A percentile compares a stretch with the other conserved stretches of the same genome.
These are phyloP conservation scores for Carpinus fangiana DNA, from an alignment of 306 rosid genomes.

Conservation along the genomic window DNA sequence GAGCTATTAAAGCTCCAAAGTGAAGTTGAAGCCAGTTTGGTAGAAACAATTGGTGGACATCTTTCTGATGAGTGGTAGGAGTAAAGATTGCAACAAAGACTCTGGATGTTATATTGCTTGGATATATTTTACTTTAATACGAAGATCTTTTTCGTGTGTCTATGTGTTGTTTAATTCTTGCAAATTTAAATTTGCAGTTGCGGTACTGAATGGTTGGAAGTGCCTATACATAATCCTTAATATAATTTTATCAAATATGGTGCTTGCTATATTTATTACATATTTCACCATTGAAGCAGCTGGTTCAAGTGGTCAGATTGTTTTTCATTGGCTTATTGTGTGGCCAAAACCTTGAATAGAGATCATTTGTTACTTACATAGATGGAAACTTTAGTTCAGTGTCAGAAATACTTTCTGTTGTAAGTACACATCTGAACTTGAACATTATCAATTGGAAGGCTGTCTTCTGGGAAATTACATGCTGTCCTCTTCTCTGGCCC, in stretches of 20 bases:
- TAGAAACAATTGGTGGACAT: constrained; percentile 20
- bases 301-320: not conserved
- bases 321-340: not conserved
- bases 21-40: constrained; percentile 14
- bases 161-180: constrained; percentile 5
- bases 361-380: not conserved
- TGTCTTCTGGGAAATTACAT: constrained; percentile 60
- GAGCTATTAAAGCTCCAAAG: constrained; percentile 19
- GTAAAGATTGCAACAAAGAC: constrained; percentile 23
- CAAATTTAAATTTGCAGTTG: not conserved
- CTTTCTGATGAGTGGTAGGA: constrained; percentile 7
- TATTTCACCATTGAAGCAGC: not conserved
- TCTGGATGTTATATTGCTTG: constrained; percentile 30
- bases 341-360: not conserved
- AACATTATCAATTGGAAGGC: constrained; percentile 47
- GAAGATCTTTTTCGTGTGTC: constrained; percentile 6
- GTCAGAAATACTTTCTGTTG: constrained; percentile 35
- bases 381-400: not conserved
- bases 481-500: constrained; percentile 32
- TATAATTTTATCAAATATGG: not conserved
- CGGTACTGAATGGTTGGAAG: not conserved
- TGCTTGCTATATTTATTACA: not conserved
- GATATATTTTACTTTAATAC: constrained; percentile 13
- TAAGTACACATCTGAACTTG: constrained; percentile 51
- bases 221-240: not conserved